phyloP scores from a whole-genome alignment of 805 yeast genomes.

The Wickerhamomyces hampshirensis region DNA sequence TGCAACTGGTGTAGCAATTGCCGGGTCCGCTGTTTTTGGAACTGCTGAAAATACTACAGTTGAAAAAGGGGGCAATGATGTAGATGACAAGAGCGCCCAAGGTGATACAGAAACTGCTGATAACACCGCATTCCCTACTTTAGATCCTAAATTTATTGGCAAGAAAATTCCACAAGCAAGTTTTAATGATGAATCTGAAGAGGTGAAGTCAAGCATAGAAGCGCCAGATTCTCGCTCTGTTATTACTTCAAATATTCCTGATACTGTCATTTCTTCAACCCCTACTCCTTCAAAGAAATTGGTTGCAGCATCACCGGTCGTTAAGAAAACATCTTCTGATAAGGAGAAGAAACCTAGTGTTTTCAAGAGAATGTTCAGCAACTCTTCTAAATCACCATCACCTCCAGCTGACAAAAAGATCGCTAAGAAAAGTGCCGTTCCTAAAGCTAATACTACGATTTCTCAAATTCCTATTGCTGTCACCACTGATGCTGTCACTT shows the following conservation, averaged over 20 bases:
- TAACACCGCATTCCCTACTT: constrained; percentile 11
- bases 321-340: neutral
- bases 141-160: constrained; percentile 21
- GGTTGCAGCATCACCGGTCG: neutral
- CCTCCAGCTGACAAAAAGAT: neutral
- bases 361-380: neutral
- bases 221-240: too few relatives aligned
- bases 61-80: constrained; percentile 1
- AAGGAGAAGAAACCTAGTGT: neutral
- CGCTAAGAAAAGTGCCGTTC: constrained; percentile 1
- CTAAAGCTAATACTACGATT: constrained; percentile 4
- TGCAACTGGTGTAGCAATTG: constrained; percentile 1
- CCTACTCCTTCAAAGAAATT: neutral
- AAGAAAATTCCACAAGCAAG: constrained; percentile 2
- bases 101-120: too few relatives aligned
- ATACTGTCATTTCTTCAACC: constrained; percentile 2
- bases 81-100: too few relatives aligned
- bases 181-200: too few relatives aligned
- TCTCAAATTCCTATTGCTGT: constrained; percentile 6
- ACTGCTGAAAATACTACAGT: neutral
- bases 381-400: neutral
- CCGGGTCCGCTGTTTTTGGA: neutral
- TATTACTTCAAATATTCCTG: neutral
- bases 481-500: constrained; percentile 2
- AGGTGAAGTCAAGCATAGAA: neutral